These are phyloP conservation scores for Sphaerulina populicola DNA, from an alignment of 2,329 filamentous ascomycete genomes.

Conservation along the genomic window DNA sequence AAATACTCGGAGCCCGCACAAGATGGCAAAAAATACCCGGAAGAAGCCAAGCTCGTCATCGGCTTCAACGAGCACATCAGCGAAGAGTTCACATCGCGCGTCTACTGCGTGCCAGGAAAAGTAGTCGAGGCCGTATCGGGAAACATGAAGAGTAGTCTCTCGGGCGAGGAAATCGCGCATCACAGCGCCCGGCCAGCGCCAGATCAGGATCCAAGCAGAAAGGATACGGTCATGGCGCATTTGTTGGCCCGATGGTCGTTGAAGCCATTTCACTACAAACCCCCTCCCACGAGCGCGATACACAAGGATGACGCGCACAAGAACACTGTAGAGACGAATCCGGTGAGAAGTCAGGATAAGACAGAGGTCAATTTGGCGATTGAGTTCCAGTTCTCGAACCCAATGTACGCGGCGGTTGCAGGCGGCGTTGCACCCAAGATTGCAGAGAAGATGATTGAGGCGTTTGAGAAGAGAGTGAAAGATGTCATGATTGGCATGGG, in stretches of 20 bases:
- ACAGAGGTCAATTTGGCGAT: constrained; percentile 71
- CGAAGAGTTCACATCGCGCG: constrained; percentile 71
- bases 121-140: constrained; percentile 73
- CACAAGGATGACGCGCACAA: constrained; percentile 21
- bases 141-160: constrained; percentile 42
- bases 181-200: constrained; percentile 33
- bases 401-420: constrained; percentile 77
- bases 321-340: constrained; percentile 37
- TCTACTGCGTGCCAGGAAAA: constrained; percentile 65
- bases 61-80: constrained; percentile 75
- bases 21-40: constrained; percentile 53
- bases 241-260: constrained; percentile 64
- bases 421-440: constrained; percentile 74
- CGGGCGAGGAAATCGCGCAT: constrained; percentile 36
- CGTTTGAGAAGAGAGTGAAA: constrained; percentile 75
- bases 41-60: constrained; percentile 68
- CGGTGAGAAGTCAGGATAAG: constrained; percentile 38
- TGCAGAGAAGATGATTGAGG: constrained; percentile 80
- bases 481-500: constrained; percentile 36
- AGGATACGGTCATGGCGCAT: constrained; percentile 51
- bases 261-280: constrained; percentile 39
- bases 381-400: constrained; percentile 77
- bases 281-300: constrained; percentile 38
- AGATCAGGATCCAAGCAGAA: constrained; percentile 33
- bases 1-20: constrained; percentile 52